Conservation (phyloP, 2,329 filamentous ascomycete genomes). For the Penicillium sp. region DNA sequence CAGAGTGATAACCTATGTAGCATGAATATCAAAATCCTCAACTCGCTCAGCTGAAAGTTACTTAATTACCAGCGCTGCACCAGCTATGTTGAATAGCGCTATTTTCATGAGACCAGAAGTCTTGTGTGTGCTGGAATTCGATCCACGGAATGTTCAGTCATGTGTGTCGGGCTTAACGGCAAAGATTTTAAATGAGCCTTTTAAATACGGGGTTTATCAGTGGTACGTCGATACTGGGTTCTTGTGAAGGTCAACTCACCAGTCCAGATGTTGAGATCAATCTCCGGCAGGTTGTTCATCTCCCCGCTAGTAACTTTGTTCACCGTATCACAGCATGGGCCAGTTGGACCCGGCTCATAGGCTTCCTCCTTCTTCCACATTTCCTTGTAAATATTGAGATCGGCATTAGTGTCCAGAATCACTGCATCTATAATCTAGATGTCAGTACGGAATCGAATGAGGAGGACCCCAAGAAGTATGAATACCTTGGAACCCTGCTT, state of each 20-base stretch:
- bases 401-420: constrained; percentile 5
- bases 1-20: background rate
- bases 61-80: background rate
- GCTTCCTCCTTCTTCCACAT: background rate
- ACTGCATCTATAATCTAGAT: background rate
- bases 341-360: background rate
- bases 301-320: background rate
- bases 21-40: background rate
- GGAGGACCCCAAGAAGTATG: too few species aligned
- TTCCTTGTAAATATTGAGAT: constrained; percentile 9
- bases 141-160: background rate
- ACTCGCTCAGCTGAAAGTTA: background rate
- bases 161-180: constrained; percentile 3
- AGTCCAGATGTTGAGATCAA: constrained; percentile 8
- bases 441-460: too few species aligned
- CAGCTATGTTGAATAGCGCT: background rate
- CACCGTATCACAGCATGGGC: constrained; percentile 3
- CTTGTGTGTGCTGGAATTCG: background rate
- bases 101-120: background rate
- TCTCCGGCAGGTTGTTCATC: background rate
- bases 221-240: background rate
- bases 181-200: constrained; percentile 8
- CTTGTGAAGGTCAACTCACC: background rate
- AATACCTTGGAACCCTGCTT: constrained; percentile 53
- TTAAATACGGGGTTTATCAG: background rate